Evolutionary conservation across 495 filamentous ascomycete genomes (phyloP).

Genomic region (Penicillium subrubescens): DNA sequence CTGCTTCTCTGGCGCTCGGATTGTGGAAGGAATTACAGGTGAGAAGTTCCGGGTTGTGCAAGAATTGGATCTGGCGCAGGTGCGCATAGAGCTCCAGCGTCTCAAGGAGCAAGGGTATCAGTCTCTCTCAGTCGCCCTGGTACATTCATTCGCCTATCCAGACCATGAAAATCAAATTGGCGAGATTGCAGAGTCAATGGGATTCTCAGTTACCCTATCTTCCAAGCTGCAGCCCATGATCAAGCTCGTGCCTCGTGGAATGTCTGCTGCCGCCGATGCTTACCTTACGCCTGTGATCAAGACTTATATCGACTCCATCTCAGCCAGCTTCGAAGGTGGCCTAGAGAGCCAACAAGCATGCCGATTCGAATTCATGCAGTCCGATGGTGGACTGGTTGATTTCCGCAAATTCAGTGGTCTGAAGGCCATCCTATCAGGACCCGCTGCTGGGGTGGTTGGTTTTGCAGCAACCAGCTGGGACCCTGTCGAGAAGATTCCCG

Average conservation of each 20-base stretch:
- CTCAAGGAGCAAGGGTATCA: constrained; percentile 50
- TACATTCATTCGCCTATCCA: constrained; percentile 58
- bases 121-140: constrained; percentile 54
- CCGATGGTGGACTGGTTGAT: constrained; percentile 58
- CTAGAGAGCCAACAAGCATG: constrained; percentile 50
- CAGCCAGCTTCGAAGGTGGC: constrained; percentile 58
- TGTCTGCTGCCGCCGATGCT: constrained; percentile 91
- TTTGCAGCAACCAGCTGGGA: constrained; percentile 95
- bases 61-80: constrained; percentile 38
- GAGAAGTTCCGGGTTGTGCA: constrained; percentile 55
- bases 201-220: constrained; percentile 59
- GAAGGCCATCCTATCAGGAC: constrained; percentile 61
- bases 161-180: constrained; percentile 55
- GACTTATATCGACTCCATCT: constrained; percentile 91
- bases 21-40: constrained; percentile 51
- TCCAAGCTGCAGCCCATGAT: constrained; percentile 85
- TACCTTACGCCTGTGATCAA: constrained; percentile 96
- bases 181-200: constrained; percentile 50
- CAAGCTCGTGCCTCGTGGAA: constrained; percentile 72
- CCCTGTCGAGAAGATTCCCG: constrained; percentile 77
- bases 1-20: constrained; percentile 37
- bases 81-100: constrained; percentile 44
- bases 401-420: constrained; percentile 60
- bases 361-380: constrained; percentile 58
- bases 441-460: constrained; percentile 77